These are phyloP conservation scores for Colletotrichum melonis DNA, from an alignment of 2,329 filamentous ascomycete species.

Conservation along the genomic window DNA sequence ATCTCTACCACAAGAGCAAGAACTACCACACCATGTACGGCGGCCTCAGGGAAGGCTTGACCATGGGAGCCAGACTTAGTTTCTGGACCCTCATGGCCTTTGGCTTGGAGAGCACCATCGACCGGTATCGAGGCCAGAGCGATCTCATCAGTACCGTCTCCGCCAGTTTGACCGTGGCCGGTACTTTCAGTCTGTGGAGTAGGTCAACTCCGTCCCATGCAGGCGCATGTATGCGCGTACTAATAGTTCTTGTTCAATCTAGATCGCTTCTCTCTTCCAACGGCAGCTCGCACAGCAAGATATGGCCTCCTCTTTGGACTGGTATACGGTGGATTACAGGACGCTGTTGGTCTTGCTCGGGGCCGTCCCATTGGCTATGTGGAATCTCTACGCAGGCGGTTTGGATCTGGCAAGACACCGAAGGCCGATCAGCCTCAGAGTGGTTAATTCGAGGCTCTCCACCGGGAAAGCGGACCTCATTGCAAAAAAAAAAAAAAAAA, in stretches of 20 bases:
- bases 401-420: slow-evolving; percentile 2
- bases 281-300: slow-evolving; percentile 81
- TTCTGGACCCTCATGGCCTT: slow-evolving; percentile 83
- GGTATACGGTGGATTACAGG: slow-evolving; percentile 84
- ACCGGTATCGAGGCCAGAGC: slow-evolving; percentile 74
- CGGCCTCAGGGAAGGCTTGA: slow-evolving; percentile 81
- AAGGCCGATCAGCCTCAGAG: not conserved
- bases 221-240: not conserved
- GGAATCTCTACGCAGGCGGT: slow-evolving; percentile 69
- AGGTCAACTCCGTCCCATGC: slow-evolving; percentile 48
- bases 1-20: slow-evolving; percentile 98
- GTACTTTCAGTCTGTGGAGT: slow-evolving; percentile 89
- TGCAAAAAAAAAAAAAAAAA: not conserved
- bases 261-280: slow-evolving; percentile 85
- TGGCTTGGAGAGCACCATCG: slow-evolving; percentile 85
- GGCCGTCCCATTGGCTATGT: slow-evolving; percentile 82
- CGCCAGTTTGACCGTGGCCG: slow-evolving; percentile 86
- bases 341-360: slow-evolving; percentile 74
- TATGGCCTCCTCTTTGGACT: slow-evolving; percentile 84
- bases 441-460: not conserved
- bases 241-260: slow-evolving; percentile 22
- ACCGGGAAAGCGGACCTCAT: not conserved
- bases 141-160: slow-evolving; percentile 86
- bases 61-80: slow-evolving; percentile 77
- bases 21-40: slow-evolving; percentile 89